A percentile compares a stretch with the other conserved stretches of the same genome.
Evolutionary conservation across 164 flowering plant species (phyloP).

Genomic region (Dillenia suffruticosa): DNA sequence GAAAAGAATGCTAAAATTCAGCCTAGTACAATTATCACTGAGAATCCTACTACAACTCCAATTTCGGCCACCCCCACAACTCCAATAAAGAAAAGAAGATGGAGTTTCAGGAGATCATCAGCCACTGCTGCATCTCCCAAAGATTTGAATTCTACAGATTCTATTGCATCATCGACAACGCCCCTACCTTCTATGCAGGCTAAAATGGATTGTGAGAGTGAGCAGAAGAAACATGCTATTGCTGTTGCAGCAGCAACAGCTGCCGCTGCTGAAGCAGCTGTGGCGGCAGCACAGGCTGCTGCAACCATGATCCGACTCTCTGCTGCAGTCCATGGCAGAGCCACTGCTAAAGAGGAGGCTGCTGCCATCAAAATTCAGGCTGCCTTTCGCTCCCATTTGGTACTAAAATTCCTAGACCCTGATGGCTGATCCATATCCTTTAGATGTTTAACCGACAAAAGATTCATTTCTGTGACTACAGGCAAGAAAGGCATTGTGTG

Average conservation of each 20-base stretch:
- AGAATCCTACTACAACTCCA: conserved; percentile 43
- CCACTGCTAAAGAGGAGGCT: conserved; percentile 39
- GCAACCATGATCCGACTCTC: conserved; percentile 46
- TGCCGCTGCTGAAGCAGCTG: conserved; percentile 62
- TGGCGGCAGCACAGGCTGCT: conserved; percentile 66
- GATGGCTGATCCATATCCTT: background rate
- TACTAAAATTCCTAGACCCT: conserved; percentile 10
- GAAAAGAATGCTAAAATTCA: conserved; percentile 16
- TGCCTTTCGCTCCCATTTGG: conserved; percentile 63
- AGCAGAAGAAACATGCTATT: conserved; percentile 55
- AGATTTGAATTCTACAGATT: conserved; percentile 34
- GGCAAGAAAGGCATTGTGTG: conserved; percentile 90
- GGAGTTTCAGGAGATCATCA: conserved; percentile 88
- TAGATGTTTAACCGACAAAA: background rate
- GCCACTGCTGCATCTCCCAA: conserved; percentile 32
- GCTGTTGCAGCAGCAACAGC: conserved; percentile 56
- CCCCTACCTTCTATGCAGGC: conserved; percentile 18
- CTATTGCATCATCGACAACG: conserved; percentile 8
- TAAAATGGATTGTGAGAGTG: conserved; percentile 31
- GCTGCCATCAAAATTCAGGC: conserved; percentile 78
- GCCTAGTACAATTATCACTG: conserved; percentile 15
- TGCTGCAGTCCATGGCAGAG: conserved; percentile 30
- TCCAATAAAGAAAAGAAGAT: conserved; percentile 78
- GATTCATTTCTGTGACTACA: conserved; percentile 14
- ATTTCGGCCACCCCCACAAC: conserved; percentile 36